These are phyloP conservation scores for Phaeotremella fagi DNA, from an alignment of 768 basidiomycete species.

Conservation along the genomic window DNA sequence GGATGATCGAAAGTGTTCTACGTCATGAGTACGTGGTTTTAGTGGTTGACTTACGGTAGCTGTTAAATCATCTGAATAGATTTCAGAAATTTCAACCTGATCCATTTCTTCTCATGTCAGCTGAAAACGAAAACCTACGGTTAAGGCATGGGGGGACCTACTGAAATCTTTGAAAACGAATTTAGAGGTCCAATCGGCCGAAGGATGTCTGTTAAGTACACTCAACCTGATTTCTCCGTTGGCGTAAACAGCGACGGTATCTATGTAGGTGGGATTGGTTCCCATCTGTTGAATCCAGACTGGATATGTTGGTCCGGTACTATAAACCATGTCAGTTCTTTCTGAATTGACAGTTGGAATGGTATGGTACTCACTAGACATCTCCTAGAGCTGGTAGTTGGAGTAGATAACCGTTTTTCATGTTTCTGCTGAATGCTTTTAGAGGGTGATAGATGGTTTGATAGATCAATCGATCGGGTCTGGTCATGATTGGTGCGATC, in stretches of 20 bases:
- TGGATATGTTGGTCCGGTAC: conserved; percentile 54
- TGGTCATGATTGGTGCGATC: conserved; percentile 52
- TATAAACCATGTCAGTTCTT: conserved; percentile 2
- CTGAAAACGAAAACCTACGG: background rate
- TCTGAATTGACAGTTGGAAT: background rate
- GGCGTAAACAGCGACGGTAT: conserved; percentile 55
- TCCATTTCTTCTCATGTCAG: conserved; percentile 45
- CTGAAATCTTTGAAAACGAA: conserved; percentile 28
- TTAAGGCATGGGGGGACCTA: conserved; percentile 5
- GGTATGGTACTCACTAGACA: conserved; percentile 26
- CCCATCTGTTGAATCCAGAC: conserved; percentile 54
- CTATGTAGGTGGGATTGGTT: conserved; percentile 50
- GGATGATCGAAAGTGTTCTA: conserved; percentile 46
- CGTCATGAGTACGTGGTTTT: background rate
- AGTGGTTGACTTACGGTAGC: conserved; percentile 25
- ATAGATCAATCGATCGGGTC: conserved; percentile 16
- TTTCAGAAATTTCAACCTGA: conserved; percentile 53
- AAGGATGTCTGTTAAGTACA: conserved; percentile 56
- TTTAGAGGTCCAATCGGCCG: conserved; percentile 45
- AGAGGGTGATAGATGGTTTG: conserved; percentile 44
- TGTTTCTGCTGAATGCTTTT: conserved; percentile 57
- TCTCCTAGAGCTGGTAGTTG: conserved; percentile 20
- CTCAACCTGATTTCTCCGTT: conserved; percentile 53
- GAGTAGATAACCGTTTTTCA: conserved; percentile 50
- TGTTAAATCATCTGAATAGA: conserved; percentile 55